Conservation (phyloP, 2,329 filamentous ascomycete species). For the Fulvia fulva region DNA sequence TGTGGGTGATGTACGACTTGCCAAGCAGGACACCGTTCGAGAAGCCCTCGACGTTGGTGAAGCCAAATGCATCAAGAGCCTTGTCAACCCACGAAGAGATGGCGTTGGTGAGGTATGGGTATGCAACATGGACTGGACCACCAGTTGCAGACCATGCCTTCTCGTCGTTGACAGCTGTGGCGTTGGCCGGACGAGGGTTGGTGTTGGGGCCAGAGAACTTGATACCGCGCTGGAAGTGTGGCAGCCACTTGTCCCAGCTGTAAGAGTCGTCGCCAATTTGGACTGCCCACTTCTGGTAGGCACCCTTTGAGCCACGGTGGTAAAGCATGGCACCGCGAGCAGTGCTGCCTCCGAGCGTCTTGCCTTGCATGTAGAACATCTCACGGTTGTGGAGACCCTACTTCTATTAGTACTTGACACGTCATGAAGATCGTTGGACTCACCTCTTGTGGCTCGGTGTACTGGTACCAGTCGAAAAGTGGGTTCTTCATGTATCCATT, state of each 20-base stretch:
- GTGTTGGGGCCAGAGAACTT: conserved; percentile 6
- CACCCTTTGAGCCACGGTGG: conserved; percentile 14
- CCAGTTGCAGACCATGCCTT: not conserved
- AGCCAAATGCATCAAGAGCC: not conserved
- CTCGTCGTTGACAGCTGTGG: not conserved
- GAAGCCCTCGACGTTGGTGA: not conserved
- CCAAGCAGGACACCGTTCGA: not conserved
- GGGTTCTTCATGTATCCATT: conserved; percentile 7
- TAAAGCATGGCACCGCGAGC: conserved; percentile 19
- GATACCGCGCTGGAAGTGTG: conserved; percentile 12
- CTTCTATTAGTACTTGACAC: not conserved
- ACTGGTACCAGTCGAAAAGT: conserved; percentile 3
- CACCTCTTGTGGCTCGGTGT: not conserved
- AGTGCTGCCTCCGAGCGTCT: conserved; percentile 23
- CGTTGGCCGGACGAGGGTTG: not conserved
- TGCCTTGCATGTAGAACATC: conserved; percentile 19
- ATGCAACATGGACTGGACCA: conserved; percentile 3
- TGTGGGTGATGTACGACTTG: not conserved
- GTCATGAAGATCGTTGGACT: not conserved
- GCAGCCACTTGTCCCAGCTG: conserved; percentile 28
- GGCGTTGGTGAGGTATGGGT: not conserved
- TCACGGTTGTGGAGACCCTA: not conserved
- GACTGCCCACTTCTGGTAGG: conserved; percentile 36
- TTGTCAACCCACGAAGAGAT: not conserved
- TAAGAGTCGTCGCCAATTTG: conserved; percentile 33